Evolutionary conservation across 306 rosid species (phyloP), one percentile per base, ranked within the genome.

Genomic region (Ammopiptanthus mongolicus): DNA sequence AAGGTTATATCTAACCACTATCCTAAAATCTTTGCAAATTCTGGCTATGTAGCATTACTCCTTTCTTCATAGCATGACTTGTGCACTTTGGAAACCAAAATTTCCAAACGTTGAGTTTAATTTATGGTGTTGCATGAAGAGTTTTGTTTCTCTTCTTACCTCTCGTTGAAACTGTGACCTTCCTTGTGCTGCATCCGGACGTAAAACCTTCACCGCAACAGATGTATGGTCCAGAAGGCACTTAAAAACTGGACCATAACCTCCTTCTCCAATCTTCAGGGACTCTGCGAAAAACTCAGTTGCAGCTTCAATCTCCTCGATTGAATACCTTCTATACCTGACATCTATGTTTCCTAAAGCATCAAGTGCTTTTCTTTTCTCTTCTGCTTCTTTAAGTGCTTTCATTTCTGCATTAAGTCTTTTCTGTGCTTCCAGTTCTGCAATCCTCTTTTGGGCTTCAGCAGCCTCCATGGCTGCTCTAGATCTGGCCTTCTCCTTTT

Each of bases 121-220:
- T 53, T 47, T 13, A 31, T 41, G 0, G 44, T 39, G 42, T 36
- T 50, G 9, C 15, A 36, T 46, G 25, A 12, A 7, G 7, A 15
- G 52, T 78, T 74, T 47, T 56, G 46, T 44, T 71, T 65, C n/a
- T 31, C 1, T n/a, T 46, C 53, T 85, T 82, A 94, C 98, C 93
- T 94, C 98, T 82, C 92, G 81, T 66, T 90, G 87, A 72, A 94
- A 94, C 74, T 94, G 98, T 36, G 92, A 87, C 76, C 96, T 83
- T 80, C 98, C 98, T 78, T 91, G 98, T 37, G 91, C 85, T 3
- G 98, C 98, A 83, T 94, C 98, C 0, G 98, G 98, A 25, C 98
- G 98, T 9, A 94, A 88, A 84, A 91, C 96, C 84, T 94, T 94
- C 8, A 94, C 87, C 13, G 97, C 98, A 36, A 87, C 98, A 31